phyloP scores from a whole-genome alignment of 2,329 filamentous ascomycete genomes.

The Fusarium scirpi region DNA sequence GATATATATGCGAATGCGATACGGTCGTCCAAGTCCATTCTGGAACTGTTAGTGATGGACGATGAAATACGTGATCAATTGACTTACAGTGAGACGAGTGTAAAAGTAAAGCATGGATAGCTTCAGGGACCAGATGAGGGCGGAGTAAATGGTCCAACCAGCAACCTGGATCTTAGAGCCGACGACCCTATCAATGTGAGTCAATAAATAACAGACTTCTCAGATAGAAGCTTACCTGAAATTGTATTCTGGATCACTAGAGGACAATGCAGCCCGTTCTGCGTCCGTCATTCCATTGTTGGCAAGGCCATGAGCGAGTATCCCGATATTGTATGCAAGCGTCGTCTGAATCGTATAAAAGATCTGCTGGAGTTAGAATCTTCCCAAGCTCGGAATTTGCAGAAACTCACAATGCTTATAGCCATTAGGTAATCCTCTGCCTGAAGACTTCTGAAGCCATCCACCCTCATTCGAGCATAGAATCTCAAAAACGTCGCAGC shows the following conservation, averaged over 20 bases:
- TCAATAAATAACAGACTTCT: too few species aligned
- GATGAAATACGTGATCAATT: fast-evolving
- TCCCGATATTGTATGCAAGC: constrained; percentile 62
- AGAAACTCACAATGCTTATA: constrained; percentile 25
- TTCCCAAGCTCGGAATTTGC: fast-evolving
- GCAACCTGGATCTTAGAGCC: constrained; percentile 68
- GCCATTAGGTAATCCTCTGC: constrained; percentile 50
- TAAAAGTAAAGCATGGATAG: constrained; percentile 67
- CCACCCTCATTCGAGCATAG: constrained; percentile 46
- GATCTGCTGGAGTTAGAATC: constrained; percentile 51
- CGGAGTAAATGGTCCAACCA: constrained; percentile 66
- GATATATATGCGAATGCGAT: constrained; percentile 59
- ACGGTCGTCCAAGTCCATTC: constrained; percentile 54
- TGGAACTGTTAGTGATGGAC: constrained; percentile 28
- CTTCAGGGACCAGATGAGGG: constrained; percentile 67
- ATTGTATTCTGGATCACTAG: constrained; percentile 57
- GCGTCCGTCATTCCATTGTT: constrained; percentile 66
- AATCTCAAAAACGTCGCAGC: constrained; percentile 46
- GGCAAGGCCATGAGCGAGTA: constrained; percentile 61
- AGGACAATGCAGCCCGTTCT: constrained; percentile 57
- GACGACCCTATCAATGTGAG: constrained; percentile 52
- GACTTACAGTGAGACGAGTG: constrained; percentile 59
- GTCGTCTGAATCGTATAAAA: constrained; percentile 63
- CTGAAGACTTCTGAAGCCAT: constrained; percentile 43
- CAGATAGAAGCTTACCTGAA: constrained; percentile 40